Evolutionary conservation across 331 rosid species (phyloP).

Genomic region (Phaseolus coccineus): DNA sequence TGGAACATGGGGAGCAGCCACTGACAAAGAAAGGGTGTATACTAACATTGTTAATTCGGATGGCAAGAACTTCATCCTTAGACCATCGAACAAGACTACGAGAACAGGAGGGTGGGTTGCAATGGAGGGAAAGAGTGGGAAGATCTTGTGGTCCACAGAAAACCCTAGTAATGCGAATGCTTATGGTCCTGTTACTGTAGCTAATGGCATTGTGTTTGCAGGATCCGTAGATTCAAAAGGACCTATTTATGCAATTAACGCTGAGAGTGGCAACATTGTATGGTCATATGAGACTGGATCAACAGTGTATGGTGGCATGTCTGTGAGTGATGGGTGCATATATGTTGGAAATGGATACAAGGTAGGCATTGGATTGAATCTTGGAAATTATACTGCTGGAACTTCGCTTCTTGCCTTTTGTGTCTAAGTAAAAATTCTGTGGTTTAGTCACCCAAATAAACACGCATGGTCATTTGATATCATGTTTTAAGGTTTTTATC

Average conservation of each 20-base stretch:
- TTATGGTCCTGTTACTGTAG: conserved; percentile 62
- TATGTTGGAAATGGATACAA: conserved; percentile 68
- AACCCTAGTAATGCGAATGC: conserved; percentile 51
- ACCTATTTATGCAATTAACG: conserved; percentile 57
- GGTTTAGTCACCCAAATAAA: not conserved
- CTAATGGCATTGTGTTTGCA: conserved; percentile 68
- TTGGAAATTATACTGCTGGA: not conserved
- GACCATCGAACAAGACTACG: conserved; percentile 49
- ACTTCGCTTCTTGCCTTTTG: conserved; percentile 38
- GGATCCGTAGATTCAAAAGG: conserved; percentile 62
- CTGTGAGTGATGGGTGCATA: conserved; percentile 66
- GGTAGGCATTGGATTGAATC: not conserved
- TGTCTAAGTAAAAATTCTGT: not conserved
- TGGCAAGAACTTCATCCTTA: conserved; percentile 33
- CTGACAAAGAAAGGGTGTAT: not conserved
- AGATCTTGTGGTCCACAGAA: conserved; percentile 58
- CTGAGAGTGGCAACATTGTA: conserved; percentile 53
- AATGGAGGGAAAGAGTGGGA: conserved; percentile 58
- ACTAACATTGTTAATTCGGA: conserved; percentile 38
- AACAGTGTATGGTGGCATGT: conserved; percentile 63
- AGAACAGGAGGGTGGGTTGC: conserved; percentile 70
- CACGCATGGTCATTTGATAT: not conserved
- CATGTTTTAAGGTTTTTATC: conserved; percentile 1
- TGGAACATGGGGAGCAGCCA: conserved; percentile 44
- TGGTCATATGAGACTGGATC: conserved; percentile 67